These are phyloP conservation scores for Neonectria faginata DNA, from an alignment of 2,329 filamentous ascomycete genomes.

Conservation along the genomic window DNA sequence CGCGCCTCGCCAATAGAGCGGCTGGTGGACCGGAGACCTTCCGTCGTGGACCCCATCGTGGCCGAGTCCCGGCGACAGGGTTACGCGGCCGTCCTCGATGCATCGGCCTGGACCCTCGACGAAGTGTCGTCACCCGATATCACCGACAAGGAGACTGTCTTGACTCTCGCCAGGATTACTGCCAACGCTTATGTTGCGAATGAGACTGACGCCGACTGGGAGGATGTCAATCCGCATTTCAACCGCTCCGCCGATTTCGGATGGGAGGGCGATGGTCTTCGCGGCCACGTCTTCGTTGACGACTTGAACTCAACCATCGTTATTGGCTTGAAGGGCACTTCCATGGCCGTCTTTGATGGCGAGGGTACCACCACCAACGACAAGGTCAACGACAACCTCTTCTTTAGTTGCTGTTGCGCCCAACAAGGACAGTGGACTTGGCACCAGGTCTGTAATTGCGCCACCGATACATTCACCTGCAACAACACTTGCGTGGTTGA, in stretches of 20 bases:
- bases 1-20: constrained; percentile 79
- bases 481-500: constrained; percentile 89
- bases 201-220: constrained; percentile 81
- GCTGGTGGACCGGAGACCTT: constrained; percentile 80
- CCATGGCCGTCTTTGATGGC: constrained; percentile 92
- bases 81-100: constrained; percentile 73
- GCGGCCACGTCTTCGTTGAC: constrained; percentile 93
- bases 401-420: constrained; percentile 97
- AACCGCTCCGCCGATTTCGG: constrained; percentile 92
- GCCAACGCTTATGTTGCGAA: constrained; percentile 87
- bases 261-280: constrained; percentile 88
- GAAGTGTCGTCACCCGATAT: constrained; percentile 83
- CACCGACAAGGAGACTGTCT: constrained; percentile 84
- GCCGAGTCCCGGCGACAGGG: constrained; percentile 77
- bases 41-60: constrained; percentile 82
- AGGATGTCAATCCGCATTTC: constrained; percentile 81
- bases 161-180: constrained; percentile 89
- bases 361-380: constrained; percentile 96
- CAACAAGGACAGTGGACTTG: constrained; percentile 92
- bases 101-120: constrained; percentile 86
- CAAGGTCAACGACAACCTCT: constrained; percentile 97
- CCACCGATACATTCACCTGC: constrained; percentile 86
- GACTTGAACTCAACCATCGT: constrained; percentile 87
- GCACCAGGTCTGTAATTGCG: constrained; percentile 94
- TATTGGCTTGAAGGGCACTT: constrained; percentile 93